Base-by-base conservation (phyloP, 2,329 filamentous ascomycete species). In the Fusarium camptoceras region DNA sequence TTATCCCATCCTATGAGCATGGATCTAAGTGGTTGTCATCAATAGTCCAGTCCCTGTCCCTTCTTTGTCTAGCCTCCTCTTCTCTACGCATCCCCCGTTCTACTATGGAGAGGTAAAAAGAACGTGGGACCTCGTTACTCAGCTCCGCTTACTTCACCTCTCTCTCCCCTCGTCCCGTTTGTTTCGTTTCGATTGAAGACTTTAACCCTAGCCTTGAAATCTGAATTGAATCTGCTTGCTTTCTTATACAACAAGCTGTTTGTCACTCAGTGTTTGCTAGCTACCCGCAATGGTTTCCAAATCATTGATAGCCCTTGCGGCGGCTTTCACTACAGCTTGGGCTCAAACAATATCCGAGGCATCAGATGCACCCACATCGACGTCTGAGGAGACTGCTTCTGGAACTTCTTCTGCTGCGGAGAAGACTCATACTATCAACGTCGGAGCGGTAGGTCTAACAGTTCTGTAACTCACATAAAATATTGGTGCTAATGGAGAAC, bases 341-440 rank as follows among this genome's bases (percentile, higher is more conserved):
- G 73, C 73, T 24, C 62, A 70, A 28, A 51, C 61, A 47, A 43
- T 67, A 37, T 30, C 70, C 6, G 59, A 55, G 14, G 56, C 69
- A 37, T 34, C 70, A 6, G 59, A 55, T 16, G 55, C 48, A 18
- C 53, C 70, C 8, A 63, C 72, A 27, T 30, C 71, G 10, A 75
- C 73, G 2, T 20, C 49, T 9, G 63, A 62, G 12, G 59, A 70
- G 24, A 37, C 64, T 39, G 61, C 64, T 4, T 68, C 73, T 4
- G 49, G 65, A 25, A 73, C 74, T 14, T 50, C 73, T 18, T 44
- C 61, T n/a, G 55, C 54, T 24, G 72, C 60, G 31, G 47, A 57
- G 8, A 66, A 66, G 44, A 76, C 74, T 43, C 72, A 76, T 44
- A 76, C 74, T 18, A 55, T 76, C 24, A 71, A 66, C 49, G 74